Conservation (phyloP, 192 early-diverging fungal genomes). For the Podila verticillata region DNA sequence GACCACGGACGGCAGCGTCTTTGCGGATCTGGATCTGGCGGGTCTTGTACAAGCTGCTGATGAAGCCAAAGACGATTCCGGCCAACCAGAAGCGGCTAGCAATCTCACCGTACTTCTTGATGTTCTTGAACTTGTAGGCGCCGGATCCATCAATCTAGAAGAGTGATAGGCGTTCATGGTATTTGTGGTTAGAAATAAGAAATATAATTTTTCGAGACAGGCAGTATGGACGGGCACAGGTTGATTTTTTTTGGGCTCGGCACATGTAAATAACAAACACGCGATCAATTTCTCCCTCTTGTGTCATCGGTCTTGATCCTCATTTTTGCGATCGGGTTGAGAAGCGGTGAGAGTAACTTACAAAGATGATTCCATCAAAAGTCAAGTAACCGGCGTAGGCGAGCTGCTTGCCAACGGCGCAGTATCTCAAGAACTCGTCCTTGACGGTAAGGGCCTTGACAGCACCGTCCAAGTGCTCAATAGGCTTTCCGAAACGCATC, state of each 20-base stretch:
- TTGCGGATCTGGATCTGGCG: slow-evolving; percentile 60
- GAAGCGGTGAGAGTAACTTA: slow-evolving; percentile 40
- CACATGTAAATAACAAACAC: neutral
- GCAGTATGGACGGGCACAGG: too few species aligned
- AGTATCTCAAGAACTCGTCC: slow-evolving; percentile 68
- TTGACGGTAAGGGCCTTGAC: slow-evolving; percentile 61
- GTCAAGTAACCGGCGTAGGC: slow-evolving; percentile 70
- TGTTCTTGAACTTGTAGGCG: slow-evolving; percentile 68
- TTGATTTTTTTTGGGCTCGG: too few species aligned
- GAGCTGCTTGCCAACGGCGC: slow-evolving; percentile 65
- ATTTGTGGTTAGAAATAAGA: too few species aligned
- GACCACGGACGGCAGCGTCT: slow-evolving; percentile 44
- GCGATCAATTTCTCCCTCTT: neutral
- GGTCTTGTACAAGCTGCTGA: slow-evolving; percentile 74
- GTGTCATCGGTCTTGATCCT: neutral
- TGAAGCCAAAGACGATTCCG: slow-evolving; percentile 68
- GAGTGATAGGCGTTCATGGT: neutral
- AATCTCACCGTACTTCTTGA: slow-evolving; percentile 67
- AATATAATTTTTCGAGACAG: too few species aligned
- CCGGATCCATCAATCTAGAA: slow-evolving; percentile 66
- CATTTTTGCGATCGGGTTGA: neutral
- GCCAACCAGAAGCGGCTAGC: slow-evolving; percentile 76
- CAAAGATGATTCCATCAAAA: slow-evolving; percentile 72
- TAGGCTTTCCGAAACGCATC: slow-evolving; percentile 72
- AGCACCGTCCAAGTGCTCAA: slow-evolving; percentile 72